Conservation (phyloP, 176 grass and related monocot genomes). For the Carex pumila region DNA sequence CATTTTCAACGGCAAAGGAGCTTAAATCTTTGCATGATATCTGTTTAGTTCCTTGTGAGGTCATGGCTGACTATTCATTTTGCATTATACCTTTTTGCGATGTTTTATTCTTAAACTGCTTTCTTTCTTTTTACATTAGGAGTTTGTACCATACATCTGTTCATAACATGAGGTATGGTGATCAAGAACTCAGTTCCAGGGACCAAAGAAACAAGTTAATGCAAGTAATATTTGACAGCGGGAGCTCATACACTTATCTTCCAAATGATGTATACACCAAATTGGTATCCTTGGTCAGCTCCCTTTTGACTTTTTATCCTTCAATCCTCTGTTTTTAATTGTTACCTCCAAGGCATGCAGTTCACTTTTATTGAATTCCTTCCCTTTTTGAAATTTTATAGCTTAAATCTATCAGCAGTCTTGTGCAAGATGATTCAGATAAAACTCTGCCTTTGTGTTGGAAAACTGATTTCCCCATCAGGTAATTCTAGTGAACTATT, state of each 20-base stretch:
- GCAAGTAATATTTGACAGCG: constrained; percentile 89
- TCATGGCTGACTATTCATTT: background rate
- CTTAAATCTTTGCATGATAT: background rate
- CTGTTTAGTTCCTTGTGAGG: background rate
- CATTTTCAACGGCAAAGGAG: background rate
- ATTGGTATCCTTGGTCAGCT: constrained; percentile 60
- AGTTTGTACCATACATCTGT: constrained; percentile 56
- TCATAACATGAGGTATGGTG: constrained; percentile 63
- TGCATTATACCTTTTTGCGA: background rate
- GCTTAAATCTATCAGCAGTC: constrained; percentile 39
- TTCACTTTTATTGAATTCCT: constrained; percentile 9
- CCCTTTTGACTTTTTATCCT: background rate
- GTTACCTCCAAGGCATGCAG: background rate
- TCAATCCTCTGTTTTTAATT: background rate
- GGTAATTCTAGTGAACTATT: constrained; percentile 35
- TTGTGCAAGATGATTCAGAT: constrained; percentile 75
- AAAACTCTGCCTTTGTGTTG: constrained; percentile 68
- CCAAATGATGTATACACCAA: constrained; percentile 76
- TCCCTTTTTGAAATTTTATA: constrained; percentile 22
- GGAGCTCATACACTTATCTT: constrained; percentile 94
- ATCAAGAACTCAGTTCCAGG: constrained; percentile 30
- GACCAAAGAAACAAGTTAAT: constrained; percentile 37
- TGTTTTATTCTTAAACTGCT: background rate
- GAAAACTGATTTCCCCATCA: constrained; percentile 67
- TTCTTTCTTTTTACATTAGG: constrained; percentile 28